Evolutionary conservation across 106 monocot species (phyloP).

Genomic region (Phalaenopsis equestris): DNA sequence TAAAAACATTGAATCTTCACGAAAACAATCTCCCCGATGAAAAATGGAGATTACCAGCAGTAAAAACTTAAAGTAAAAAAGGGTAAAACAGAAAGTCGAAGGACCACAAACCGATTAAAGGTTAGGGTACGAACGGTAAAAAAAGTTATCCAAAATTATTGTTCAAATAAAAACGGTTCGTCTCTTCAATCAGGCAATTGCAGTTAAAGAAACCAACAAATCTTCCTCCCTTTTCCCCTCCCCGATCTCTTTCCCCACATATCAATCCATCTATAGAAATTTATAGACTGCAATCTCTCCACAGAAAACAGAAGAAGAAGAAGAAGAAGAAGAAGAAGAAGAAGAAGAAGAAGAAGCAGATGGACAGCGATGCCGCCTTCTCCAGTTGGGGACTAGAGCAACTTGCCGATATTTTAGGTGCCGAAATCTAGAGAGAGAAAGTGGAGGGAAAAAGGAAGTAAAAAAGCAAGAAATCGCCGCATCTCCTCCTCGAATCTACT

Average conservation of each 20-base stretch:
- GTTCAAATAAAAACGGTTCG: neutral
- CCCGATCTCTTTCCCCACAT: neutral
- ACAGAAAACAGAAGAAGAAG: neutral
- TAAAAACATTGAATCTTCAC: neutral
- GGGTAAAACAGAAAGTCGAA: neutral
- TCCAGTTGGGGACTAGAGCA: constrained; percentile 2
- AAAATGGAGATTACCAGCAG: neutral
- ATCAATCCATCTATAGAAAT: neutral
- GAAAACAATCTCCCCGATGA: neutral
- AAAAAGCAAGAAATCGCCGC: neutral
- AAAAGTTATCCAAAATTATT: neutral
- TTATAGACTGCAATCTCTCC: neutral
- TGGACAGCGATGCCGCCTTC: neutral
- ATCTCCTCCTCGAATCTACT: constrained; percentile 1
- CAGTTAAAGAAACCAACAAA: neutral
- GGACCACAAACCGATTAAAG: neutral
- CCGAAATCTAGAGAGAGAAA: neutral
- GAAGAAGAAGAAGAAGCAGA: neutral
- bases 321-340: too few relatives aligned
- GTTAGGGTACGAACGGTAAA: constrained; percentile 1
- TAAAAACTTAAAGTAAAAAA: neutral
- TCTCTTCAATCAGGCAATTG: neutral
- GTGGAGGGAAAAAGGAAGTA: neutral
- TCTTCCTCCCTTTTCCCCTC: neutral
- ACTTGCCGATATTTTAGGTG: constrained; percentile 3